Conservation (phyloP, 352 stramenopile species). For the Globisporangium perplexum region DNA sequence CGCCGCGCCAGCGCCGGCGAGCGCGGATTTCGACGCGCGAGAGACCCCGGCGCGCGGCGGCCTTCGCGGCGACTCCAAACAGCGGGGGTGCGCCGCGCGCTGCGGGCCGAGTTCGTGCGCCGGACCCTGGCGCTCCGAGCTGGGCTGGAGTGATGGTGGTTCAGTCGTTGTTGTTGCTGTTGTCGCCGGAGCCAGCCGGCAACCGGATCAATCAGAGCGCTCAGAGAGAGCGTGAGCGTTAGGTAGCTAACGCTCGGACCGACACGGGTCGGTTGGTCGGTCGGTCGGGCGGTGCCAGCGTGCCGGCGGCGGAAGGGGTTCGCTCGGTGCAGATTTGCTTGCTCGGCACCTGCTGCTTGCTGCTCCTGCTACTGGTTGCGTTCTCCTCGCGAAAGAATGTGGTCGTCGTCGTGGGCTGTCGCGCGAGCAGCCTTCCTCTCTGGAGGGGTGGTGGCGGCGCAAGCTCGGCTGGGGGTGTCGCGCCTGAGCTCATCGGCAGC, state of each 20-base stretch:
- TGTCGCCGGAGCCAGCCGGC: not conserved
- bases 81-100: not conserved
- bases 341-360: not conserved
- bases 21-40: conserved; percentile 8
- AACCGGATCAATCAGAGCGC: not conserved
- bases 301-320: not conserved
- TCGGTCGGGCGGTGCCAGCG: not conserved
- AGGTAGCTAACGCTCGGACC: not conserved
- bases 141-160: not conserved
- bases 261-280: not conserved
- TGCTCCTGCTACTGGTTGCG: not conserved
- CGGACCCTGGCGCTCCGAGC: not conserved
- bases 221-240: not conserved
- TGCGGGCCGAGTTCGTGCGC: not conserved
- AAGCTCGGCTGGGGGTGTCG: not conserved
- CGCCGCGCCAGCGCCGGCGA: not conserved
- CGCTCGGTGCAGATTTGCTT: not conserved
- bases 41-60: not conserved
- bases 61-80: conserved; percentile 14
- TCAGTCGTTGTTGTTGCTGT: not conserved
- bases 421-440: too few relatives aligned
- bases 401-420: not conserved
- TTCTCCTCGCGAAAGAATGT: too few relatives aligned
- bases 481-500: too few relatives aligned
- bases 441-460: too few relatives aligned